Evolutionary conservation across 768 basidiomycete species (phyloP).

Genomic region (Boletellus sp.): DNA sequence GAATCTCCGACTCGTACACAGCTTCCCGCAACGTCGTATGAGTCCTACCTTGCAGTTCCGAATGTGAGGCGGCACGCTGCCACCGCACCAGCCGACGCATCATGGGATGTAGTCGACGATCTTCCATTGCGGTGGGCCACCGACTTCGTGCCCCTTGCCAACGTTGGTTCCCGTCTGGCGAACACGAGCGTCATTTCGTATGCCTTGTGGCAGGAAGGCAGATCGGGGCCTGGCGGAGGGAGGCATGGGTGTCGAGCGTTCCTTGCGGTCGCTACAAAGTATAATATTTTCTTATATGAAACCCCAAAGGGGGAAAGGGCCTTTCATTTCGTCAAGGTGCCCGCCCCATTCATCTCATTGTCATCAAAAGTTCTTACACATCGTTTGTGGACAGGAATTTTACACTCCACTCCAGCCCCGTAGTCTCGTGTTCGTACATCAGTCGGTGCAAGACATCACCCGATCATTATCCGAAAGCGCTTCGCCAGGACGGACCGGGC

Average conservation of each 20-base stretch:
- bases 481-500: conserved; percentile 19
- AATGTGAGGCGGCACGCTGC: conserved; percentile 19
- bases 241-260: conserved; percentile 46
- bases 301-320: conserved; percentile 79
- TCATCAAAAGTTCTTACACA: conserved; percentile 21
- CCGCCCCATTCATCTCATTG: background rate
- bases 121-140: conserved; percentile 82
- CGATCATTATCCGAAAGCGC: conserved; percentile 43
- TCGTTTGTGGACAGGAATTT: conserved; percentile 63
- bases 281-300: conserved; percentile 71
- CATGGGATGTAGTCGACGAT: conserved; percentile 73
- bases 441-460: conserved; percentile 52
- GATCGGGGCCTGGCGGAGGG: conserved; percentile 39
- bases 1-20: conserved; percentile 34
- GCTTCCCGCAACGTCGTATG: conserved; percentile 26
- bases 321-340: conserved; percentile 74
- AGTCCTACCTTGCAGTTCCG: conserved; percentile 31
- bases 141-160: conserved; percentile 77
- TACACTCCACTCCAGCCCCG: conserved; percentile 72
- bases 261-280: conserved; percentile 75
- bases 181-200: conserved; percentile 60
- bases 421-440: conserved; percentile 66
- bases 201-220: conserved; percentile 64
- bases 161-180: conserved; percentile 58
- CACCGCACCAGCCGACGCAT: conserved; percentile 43